Percentiles rank a stretch among this genome's conserved stretches.
Evolutionary conservation across 2,329 filamentous ascomycete genomes (phyloP).

Genomic region (Ophiocordyceps camponoti-rufipedis): DNA sequence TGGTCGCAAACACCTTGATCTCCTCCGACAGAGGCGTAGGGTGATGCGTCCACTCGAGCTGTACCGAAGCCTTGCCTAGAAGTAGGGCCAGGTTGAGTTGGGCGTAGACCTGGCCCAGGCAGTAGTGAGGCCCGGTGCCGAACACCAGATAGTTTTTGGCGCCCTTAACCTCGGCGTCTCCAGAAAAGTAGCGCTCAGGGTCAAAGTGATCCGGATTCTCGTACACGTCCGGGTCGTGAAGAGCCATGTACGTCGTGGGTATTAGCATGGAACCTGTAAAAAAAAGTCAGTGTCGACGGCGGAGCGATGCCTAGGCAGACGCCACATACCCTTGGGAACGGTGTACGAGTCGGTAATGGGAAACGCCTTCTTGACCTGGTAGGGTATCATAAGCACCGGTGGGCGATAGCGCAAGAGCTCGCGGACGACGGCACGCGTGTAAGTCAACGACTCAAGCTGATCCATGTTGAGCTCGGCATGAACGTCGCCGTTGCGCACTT

Average conservation of each 20-base stretch:
- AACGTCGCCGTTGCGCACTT: slow-evolving; percentile 55
- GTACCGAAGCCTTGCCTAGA: slow-evolving; percentile 75
- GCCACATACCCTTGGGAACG: slow-evolving; percentile 57
- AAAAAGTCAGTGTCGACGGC: neutral
- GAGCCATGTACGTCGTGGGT: slow-evolving; percentile 74
- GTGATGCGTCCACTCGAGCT: slow-evolving; percentile 80
- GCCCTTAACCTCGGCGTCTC: slow-evolving; percentile 69
- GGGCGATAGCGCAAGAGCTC: slow-evolving; percentile 87
- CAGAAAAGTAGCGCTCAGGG: slow-evolving; percentile 79
- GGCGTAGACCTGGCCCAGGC: slow-evolving; percentile 83
- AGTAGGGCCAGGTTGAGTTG: slow-evolving; percentile 76
- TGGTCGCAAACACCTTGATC: slow-evolving; percentile 96
- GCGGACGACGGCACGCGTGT: slow-evolving; percentile 81
- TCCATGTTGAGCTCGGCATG: slow-evolving; percentile 60
- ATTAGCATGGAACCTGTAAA: slow-evolving; percentile 69
- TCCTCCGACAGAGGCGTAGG: slow-evolving; percentile 71
- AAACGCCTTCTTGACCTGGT: slow-evolving; percentile 87
- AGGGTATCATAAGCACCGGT: slow-evolving; percentile 93
- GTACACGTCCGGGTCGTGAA: slow-evolving; percentile 87
- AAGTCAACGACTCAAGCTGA: slow-evolving; percentile 71
- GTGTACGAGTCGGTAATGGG: slow-evolving; percentile 77
- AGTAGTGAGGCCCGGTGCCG: slow-evolving; percentile 90
- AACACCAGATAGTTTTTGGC: slow-evolving; percentile 96
- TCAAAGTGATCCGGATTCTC: slow-evolving; percentile 76
- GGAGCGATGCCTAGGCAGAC: neutral